These are phyloP conservation scores for Citrullus amarus DNA, from an alignment of 306 rosid species.

Conservation along the genomic window DNA sequence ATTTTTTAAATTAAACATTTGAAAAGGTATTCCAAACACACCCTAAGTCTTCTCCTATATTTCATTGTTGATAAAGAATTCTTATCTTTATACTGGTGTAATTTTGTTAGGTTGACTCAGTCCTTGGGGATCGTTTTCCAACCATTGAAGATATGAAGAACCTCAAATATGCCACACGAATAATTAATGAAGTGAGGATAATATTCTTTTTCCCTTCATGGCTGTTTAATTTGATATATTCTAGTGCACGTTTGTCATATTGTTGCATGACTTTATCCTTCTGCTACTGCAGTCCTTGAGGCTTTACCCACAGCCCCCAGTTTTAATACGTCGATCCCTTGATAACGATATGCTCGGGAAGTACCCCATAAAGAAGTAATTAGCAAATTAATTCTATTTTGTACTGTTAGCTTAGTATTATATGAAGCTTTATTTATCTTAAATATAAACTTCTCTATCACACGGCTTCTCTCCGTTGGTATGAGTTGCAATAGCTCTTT, in stretches of 20 bases:
- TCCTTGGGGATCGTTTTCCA: conserved; percentile 82
- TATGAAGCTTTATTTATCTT: neutral
- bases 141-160: conserved; percentile 85
- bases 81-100: neutral
- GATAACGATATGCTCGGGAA: conserved; percentile 62
- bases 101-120: conserved; percentile 52
- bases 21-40: too few species aligned
- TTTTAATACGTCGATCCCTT: conserved; percentile 82
- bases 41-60: neutral
- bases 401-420: neutral
- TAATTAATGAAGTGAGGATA: conserved; percentile 79
- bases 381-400: neutral
- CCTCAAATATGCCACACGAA: conserved; percentile 87
- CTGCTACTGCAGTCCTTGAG: conserved; percentile 53
- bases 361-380: conserved; percentile 69
- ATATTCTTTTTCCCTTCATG: conserved; percentile 2
- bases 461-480: neutral
- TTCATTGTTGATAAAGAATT: neutral
- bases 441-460: neutral
- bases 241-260: neutral
- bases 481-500: neutral
- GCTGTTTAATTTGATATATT: neutral
- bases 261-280: conserved; percentile 10
- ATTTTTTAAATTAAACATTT: too few species aligned
- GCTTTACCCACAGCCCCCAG: conserved; percentile 99